Base-by-base conservation (phyloP, 805 yeast genomes). In the Monosporozyma solicola region DNA sequence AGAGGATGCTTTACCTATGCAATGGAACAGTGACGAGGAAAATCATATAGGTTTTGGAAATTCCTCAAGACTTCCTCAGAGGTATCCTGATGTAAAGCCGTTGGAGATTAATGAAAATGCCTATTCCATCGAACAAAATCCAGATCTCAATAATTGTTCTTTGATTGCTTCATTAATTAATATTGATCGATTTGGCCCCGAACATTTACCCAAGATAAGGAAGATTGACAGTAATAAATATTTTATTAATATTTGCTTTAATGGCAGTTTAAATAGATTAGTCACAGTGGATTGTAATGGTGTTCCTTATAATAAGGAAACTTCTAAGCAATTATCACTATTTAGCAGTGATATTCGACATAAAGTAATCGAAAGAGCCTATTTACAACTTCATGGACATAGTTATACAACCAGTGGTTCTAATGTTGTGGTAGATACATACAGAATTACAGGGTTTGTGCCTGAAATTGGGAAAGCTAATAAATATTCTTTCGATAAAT, bases 381-480 rank as follows among this genome's bases (percentile, higher is more conserved):
- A 80, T 61, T 69, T 89, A 54, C 79, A 80, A 59, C 64, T 84
- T 0, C 66, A 75, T 67, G 80, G 81, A 1, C 69, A 72, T 2
- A 85, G 88, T 3, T 84, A 84, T 59, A 71, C 72, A n/a, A 78
- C 82, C 48, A 61, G 64, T 1, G 97, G 97, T 0, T 87, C 96
- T 0, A 87, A 89, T 63, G 80, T 87, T 61, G 85, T 85, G 2
- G 71, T 76, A 13, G 96, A 87, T 61, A 77, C 86, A 0, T 87
- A 71, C 59, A 67, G 80, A 44, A 58, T 90, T 2, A 73, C 82
- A 2, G 89, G 91, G 1, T 89, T 86, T 83, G 64, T 84, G 6
- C 96, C 96, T 0, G 90, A 87, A 54, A 75, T 74, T 51, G 54
- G 71, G 2, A 55, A 65, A 2, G 58, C 72, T 1, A 63, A 72